Conservation (phyloP, 306 rosid genomes). For the Oxytropis ochrocephala region DNA sequence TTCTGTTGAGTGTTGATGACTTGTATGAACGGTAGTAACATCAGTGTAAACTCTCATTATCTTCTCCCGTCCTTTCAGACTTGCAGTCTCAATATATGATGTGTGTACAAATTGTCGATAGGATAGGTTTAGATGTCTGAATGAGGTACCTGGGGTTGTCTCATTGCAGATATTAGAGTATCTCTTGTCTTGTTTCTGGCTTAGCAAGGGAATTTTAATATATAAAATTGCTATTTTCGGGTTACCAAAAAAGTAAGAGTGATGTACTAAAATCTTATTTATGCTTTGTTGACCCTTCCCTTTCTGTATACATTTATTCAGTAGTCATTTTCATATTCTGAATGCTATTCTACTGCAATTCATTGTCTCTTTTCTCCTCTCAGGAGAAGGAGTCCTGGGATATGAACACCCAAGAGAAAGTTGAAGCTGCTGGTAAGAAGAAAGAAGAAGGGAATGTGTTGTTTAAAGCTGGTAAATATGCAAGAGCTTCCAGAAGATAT, state of each 20-base stretch:
- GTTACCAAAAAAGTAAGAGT: background rate
- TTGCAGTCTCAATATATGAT: too few relatives aligned
- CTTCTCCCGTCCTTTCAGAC: too few relatives aligned
- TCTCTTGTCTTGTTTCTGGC: background rate
- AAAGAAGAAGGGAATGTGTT: slow-evolving; percentile 88
- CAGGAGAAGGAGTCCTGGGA: slow-evolving; percentile 97
- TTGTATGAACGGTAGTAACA: too few relatives aligned
- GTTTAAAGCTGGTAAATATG: slow-evolving; percentile 73
- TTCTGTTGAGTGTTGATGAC: too few relatives aligned
- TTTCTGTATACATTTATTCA: background rate
- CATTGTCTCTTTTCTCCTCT: background rate
- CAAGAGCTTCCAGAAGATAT: slow-evolving; percentile 77
- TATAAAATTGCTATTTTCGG: too few relatives aligned
- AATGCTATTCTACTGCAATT: background rate
- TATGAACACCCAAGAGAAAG: slow-evolving; percentile 60
- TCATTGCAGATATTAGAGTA: background rate
- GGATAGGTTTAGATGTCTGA: too few relatives aligned
- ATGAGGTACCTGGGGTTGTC: too few relatives aligned
- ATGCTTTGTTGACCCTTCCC: background rate
- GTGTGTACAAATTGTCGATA: too few relatives aligned
- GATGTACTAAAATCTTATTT: background rate
- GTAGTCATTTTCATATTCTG: background rate
- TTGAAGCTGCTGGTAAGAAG: slow-evolving; percentile 74
- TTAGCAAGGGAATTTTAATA: background rate
- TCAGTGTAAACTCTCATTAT: too few relatives aligned